Conservation (phyloP, 495 filamentous ascomycete species). For the Neurospora sp. region DNA sequence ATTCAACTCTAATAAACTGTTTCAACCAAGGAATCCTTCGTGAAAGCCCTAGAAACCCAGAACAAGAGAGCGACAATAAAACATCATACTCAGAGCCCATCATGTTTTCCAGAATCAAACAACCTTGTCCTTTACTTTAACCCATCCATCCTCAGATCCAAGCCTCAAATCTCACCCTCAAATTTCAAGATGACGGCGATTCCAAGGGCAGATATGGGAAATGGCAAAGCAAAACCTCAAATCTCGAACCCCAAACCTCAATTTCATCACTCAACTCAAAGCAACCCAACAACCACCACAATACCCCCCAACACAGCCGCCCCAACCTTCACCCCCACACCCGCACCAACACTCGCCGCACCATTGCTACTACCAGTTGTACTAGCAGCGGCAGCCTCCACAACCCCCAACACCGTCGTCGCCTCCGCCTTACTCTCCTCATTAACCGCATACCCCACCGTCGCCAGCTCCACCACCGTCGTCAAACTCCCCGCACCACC, state of each 20-base stretch:
- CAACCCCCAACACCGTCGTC: not conserved
- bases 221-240: too few relatives aligned
- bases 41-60: not conserved
- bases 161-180: too few relatives aligned
- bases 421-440: conserved; percentile 15
- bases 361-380: not conserved
- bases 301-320: conserved; percentile 30
- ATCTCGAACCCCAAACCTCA: not conserved
- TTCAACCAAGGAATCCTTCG: too few relatives aligned
- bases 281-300: conserved; percentile 28
- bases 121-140: not conserved
- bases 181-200: too few relatives aligned
- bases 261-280: conserved; percentile 13
- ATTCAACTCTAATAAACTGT: too few relatives aligned
- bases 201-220: too few relatives aligned
- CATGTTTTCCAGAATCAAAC: not conserved
- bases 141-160: not conserved
- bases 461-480: conserved; percentile 19
- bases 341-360: conserved; percentile 5
- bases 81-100: not conserved
- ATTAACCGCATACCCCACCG: conserved; percentile 30
- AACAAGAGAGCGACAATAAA: not conserved
- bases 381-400: conserved; percentile 3
- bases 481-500: not conserved
- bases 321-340: conserved; percentile 25